phyloP scores from a whole-genome alignment of 495 filamentous ascomycete species.

The Pseudotulostoma volvatum region DNA sequence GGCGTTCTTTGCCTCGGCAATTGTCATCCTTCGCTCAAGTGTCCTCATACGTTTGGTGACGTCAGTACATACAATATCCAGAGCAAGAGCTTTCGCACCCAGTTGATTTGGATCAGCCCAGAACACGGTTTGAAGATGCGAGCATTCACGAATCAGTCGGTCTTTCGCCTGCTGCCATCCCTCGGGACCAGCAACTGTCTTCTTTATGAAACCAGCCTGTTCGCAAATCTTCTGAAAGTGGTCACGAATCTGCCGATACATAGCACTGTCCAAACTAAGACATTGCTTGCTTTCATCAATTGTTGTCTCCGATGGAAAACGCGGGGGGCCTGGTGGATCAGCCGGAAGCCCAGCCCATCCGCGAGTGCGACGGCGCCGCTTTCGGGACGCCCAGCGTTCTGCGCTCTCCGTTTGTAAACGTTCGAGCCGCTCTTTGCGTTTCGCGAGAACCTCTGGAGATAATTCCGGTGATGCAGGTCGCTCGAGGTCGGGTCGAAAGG shows the following conservation, averaged over 20 bases:
- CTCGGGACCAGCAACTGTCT: conserved; percentile 54
- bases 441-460: conserved; percentile 35
- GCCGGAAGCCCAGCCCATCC: conserved; percentile 56
- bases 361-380: conserved; percentile 54
- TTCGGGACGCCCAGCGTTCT: conserved; percentile 46
- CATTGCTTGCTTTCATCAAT: conserved; percentile 62
- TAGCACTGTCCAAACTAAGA: conserved; percentile 42
- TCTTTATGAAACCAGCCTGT: conserved; percentile 49
- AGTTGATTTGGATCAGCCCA: conserved; percentile 29
- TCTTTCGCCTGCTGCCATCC: conserved; percentile 59
- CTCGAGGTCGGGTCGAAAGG: conserved; percentile 8
- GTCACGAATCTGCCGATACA: conserved; percentile 46
- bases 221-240: conserved; percentile 56
- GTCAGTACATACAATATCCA: conserved; percentile 68
- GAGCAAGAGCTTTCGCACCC: conserved; percentile 43
- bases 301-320: conserved; percentile 69
- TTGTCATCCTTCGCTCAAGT: conserved; percentile 42
- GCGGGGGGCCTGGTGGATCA: conserved; percentile 56
- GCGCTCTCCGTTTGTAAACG: conserved; percentile 45
- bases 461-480: conserved; percentile 20
- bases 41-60: conserved; percentile 67
- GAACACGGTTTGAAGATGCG: conserved; percentile 52
- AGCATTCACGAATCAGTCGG: conserved; percentile 45
- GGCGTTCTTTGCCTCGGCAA: conserved; percentile 56
- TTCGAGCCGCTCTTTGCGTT: conserved; percentile 38